Conservation (phyloP, 441 rosid genomes). For the Cnidoscolus chayamansa region DNA sequence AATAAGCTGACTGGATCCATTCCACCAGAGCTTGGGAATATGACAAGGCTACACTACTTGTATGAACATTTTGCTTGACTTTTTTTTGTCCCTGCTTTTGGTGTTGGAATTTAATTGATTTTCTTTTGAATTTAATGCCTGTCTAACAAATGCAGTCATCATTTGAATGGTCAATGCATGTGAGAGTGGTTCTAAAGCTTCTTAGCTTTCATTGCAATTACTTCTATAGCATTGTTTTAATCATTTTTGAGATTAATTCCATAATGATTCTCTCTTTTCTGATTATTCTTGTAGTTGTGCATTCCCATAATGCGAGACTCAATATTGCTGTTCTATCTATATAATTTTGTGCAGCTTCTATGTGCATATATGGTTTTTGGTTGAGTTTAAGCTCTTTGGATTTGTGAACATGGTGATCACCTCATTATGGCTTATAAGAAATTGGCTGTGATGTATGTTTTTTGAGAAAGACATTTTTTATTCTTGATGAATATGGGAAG, state of each 20-base stretch:
- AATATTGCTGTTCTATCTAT: background rate
- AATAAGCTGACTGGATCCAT: constrained; percentile 75
- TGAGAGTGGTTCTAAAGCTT: constrained; percentile 2
- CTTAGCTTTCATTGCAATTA: background rate
- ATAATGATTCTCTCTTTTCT: background rate
- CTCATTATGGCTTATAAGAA: background rate
- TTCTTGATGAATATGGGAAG: background rate
- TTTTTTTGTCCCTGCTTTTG: background rate
- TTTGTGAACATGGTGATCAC: background rate
- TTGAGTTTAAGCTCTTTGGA: background rate
- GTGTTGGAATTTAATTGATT: background rate
- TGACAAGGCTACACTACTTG: constrained; percentile 95
- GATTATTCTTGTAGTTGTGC: background rate
- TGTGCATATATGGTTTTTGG: background rate
- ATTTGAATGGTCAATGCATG: background rate
- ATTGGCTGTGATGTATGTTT: background rate
- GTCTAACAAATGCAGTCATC: background rate
- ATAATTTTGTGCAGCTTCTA: background rate
- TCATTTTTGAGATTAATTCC: background rate
- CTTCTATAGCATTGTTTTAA: too few species aligned
- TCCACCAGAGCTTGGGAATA: constrained; percentile 92
- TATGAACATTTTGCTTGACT: constrained; percentile 28
- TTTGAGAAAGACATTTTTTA: background rate
- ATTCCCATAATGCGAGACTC: background rate
- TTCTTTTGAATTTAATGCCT: background rate